Percentiles rank a stretch among this genome's conserved stretches.
phyloP scores from a whole-genome alignment of 1,284 basidiomycete species.

The Pyrrhoderma noxium region DNA sequence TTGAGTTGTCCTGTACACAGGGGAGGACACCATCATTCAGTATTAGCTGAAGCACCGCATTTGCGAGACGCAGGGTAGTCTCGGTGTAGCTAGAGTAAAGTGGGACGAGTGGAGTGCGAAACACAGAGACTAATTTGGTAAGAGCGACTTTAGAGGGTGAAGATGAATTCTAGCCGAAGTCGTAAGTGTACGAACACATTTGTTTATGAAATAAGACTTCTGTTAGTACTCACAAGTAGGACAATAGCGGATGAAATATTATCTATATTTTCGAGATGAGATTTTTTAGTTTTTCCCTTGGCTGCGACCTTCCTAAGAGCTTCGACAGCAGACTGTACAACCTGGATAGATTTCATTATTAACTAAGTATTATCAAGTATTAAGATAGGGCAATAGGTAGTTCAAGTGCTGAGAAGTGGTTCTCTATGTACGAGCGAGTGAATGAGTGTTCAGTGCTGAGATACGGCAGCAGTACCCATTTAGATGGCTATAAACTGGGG shows the following conservation, averaged over 20 bases:
- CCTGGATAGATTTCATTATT: not conserved
- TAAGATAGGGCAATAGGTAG: no score
- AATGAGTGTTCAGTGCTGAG: no score
- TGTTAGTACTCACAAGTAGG: conserved; percentile 8
- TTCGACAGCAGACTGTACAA: conserved; percentile 10
- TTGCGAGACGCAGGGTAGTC: conserved; percentile 29
- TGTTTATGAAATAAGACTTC: not conserved
- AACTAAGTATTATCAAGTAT: no score
- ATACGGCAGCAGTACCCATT: no score
- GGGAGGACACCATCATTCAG: conserved; percentile 23
- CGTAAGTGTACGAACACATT: not conserved
- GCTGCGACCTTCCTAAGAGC: conserved; percentile 11
- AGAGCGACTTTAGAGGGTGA: conserved; percentile 26
- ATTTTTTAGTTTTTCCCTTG: conserved; percentile 16
- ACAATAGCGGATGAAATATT: conserved; percentile 12
- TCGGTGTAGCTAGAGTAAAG: conserved; percentile 30
- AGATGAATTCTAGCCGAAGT: conserved; percentile 29
- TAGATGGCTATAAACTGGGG: no score
- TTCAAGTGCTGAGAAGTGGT: no score
- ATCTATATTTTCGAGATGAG: conserved; percentile 14
- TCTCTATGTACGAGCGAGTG: no score
- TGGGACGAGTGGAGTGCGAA: conserved; percentile 31
- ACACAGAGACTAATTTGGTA: conserved; percentile 26
- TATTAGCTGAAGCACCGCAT: conserved; percentile 29
- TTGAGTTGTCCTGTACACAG: conserved; percentile 19